Evolutionary conservation across 371 early-diverging fungal genomes (phyloP), one percentile per base, ranked within the genome.

Genomic region (Syncephalis fuscata): DNA sequence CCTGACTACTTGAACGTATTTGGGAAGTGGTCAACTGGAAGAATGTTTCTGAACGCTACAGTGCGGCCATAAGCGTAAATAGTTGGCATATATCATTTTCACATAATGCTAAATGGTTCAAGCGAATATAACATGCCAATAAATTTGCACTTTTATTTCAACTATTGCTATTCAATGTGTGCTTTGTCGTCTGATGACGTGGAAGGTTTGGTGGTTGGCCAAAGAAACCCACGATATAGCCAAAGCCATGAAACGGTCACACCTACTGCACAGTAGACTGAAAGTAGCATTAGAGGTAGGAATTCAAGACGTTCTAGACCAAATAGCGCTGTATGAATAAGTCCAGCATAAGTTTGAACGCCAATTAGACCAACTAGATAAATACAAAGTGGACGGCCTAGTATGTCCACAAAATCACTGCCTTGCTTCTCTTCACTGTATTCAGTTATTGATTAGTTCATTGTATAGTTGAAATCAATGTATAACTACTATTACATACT

Each of bases 11-110:
- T 97, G 51, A 83, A 66, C 80, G 80, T 21, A 84, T 95, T 57
- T 99, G 95, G 94, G 79, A 81, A 48, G 89, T 98, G 4, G 72
- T 98, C 57, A 92, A 99, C 83, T 99, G 98, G 98, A 85, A 93
- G 74, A 78, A 81, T 48, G 88, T 88, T 41, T 67, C 80, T 45
- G 77, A 78, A 55, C 79, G 92, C 57, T 92, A 78, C 59, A 74
- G n/a, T n/a, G n/a, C n/a, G n/a, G 71, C 55, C 73, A 76, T 58
- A 70, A 73, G 46, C 68, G 45, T 15, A 32, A 32, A 11, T 32
- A 4, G 11, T 32, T 7, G 11, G 11, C 7, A 32, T 32, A 32
- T 32, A 32, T 11, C 7, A 32, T 32, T 11, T n/a, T n/a, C n/a
- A n/a, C n/a, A n/a, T n/a, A n/a, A n/a, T n/a, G n/a, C n/a, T n/a